Conservation (phyloP, 2,329 filamentous ascomycete species). For the Thielaviopsis cerberus region DNA sequence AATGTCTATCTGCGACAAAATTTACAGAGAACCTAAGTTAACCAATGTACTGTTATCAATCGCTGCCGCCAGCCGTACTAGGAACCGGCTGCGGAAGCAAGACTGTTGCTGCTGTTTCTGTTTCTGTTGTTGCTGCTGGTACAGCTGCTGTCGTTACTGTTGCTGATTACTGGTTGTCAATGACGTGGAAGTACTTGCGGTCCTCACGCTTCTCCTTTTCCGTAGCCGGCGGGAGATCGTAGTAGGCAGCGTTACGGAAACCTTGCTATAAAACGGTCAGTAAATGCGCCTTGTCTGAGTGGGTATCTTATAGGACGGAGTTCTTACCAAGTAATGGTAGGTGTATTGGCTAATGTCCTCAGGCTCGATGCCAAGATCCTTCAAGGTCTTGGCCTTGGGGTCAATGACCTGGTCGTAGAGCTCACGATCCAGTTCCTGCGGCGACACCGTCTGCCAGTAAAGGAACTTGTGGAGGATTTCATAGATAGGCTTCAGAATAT, state of each 20-base stretch:
- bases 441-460: slow-evolving; percentile 75
- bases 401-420: slow-evolving; percentile 89
- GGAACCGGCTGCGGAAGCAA: neutral
- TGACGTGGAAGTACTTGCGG: slow-evolving; percentile 89
- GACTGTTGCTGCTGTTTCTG: neutral
- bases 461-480: slow-evolving; percentile 59
- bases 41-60: slow-evolving; percentile 7
- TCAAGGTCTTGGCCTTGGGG: slow-evolving; percentile 80
- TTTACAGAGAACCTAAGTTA: neutral
- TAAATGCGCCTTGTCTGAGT: too few relatives aligned
- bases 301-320: too few relatives aligned
- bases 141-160: neutral
- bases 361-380: slow-evolving; percentile 77
- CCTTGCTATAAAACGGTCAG: slow-evolving; percentile 46
- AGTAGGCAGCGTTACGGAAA: slow-evolving; percentile 74
- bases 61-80: neutral
- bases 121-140: neutral
- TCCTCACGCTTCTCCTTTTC: slow-evolving; percentile 89
- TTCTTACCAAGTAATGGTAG: slow-evolving; percentile 78
- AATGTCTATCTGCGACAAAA: slow-evolving; percentile 8
- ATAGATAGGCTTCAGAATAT: slow-evolving; percentile 56
- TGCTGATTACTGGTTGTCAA: slow-evolving; percentile 61
- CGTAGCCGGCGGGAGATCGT: slow-evolving; percentile 83
- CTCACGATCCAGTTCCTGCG: slow-evolving; percentile 77
- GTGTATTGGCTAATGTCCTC: slow-evolving; percentile 71